Base-by-base conservation (phyloP, 371 early-diverging fungal species). In the Apophysomyces elegans region DNA sequence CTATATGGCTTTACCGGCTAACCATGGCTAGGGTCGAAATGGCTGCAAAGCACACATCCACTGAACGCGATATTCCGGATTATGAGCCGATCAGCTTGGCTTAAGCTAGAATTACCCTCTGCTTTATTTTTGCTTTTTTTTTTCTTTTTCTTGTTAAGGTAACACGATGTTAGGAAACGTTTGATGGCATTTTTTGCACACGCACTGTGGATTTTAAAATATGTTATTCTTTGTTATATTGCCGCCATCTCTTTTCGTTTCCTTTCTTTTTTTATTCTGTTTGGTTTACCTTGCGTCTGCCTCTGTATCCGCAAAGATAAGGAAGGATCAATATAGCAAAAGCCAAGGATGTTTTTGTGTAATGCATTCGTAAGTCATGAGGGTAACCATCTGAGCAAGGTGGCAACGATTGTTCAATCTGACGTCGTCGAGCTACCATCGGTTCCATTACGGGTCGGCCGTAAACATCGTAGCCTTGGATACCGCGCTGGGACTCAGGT, bases 301-400 rank as follows among this genome's bases (percentile, higher is more conserved):
- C 83, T 63, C 78, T 62, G 37, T 64, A 82, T 18, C 83, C 83
- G 58, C 83, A 82, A 16, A 76, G 73, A 50, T 79, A 79, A 11
- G 83, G 83, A 11, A 82, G 8, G 37, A 79, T 66, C 4, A 82
- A 65, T 12, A 79, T 56, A 7, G 83, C 73, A 66, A 78, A 71
- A 0, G 70, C 44, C 6, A 82, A 32, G 9, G 80, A 68, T 4
- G 54, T 59, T 12, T 50, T 72, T 2, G 79, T 78, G 37, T 78
- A 68, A 57, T 79, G 74, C 83, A 82, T 82, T 8, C 83, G 71
- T 47, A 82, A 54, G 57, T 77, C 74, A 58, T 82, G 83, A 45
- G 74, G 76, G 7, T 71, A 72, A 11, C 75, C 75, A 37, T 61
- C 59, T 11, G 64, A 59, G 58, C 83, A 82, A 4, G 76, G 75